Percentiles rank a stretch among this genome's conserved stretches.
phyloP scores from a whole-genome alignment of 169 alveolate species.

The Cryptosporidium sp. region DNA sequence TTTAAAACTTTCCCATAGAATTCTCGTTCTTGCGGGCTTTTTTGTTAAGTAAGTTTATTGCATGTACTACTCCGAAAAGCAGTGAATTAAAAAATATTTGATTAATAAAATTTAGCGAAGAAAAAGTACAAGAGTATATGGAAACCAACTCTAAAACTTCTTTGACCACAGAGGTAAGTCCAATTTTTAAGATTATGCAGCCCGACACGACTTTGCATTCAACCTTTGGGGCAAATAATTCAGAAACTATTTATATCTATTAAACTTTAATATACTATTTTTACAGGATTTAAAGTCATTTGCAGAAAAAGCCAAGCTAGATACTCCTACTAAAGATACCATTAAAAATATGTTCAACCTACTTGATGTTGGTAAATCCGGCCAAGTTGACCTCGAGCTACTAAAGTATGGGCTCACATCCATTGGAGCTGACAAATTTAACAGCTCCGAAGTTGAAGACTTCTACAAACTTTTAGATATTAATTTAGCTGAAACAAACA shows the following conservation, averaged over 20 bases:
- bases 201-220: too few relatives aligned
- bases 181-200: neutral
- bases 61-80: neutral
- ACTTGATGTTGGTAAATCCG: constrained; percentile 50
- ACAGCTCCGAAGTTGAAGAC: constrained; percentile 12
- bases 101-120: constrained; percentile 6
- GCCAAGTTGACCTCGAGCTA: constrained; percentile 26
- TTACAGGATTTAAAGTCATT: constrained; percentile 38
- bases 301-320: neutral
- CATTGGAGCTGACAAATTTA: constrained; percentile 37
- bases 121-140: constrained; percentile 6
- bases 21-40: constrained; percentile 47
- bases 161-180: constrained; percentile 39
- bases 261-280: neutral
- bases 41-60: constrained; percentile 32
- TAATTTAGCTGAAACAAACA: constrained; percentile 12
- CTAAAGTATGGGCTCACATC: constrained; percentile 58
- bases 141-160: constrained; percentile 3
- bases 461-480: constrained; percentile 28
- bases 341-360: constrained; percentile 28
- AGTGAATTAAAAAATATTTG: neutral
- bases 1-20: constrained; percentile 28
- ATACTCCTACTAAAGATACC: constrained; percentile 11
- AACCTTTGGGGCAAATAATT: too few relatives aligned
- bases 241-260: neutral